Evolutionary conservation across 768 basidiomycete species (phyloP).

Genomic region (Mycena galopus): DNA sequence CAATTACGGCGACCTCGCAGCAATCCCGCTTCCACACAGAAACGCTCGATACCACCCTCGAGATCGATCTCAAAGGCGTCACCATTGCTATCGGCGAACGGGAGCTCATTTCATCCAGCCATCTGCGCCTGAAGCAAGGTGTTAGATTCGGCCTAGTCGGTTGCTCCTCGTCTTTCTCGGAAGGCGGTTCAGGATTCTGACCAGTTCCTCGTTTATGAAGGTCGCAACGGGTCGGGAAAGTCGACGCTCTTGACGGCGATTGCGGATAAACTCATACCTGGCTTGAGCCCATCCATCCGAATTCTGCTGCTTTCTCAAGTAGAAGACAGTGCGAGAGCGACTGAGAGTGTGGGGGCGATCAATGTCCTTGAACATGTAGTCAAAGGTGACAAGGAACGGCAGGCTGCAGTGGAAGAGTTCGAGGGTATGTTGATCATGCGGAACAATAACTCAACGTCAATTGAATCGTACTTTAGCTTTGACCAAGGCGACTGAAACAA

Average conservation of each 20-base stretch:
- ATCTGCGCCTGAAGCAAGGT: constrained; percentile 56
- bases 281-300: constrained; percentile 55
- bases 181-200: neutral
- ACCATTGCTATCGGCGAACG: constrained; percentile 55
- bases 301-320: constrained; percentile 61
- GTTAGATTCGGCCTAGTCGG: constrained; percentile 55
- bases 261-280: constrained; percentile 60
- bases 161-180: neutral
- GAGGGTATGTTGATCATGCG: constrained; percentile 39
- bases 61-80: constrained; percentile 59
- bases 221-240: constrained; percentile 37
- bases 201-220: neutral
- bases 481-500: constrained; percentile 45
- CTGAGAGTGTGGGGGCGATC: constrained; percentile 38
- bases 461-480: constrained; percentile 38
- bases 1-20: constrained; percentile 47
- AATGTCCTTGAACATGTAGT: constrained; percentile 58
- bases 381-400: constrained; percentile 55
- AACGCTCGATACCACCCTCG: constrained; percentile 45
- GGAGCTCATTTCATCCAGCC: constrained; percentile 55
- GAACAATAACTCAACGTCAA: neutral
- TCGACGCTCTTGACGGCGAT: constrained; percentile 54
- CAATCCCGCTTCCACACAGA: constrained; percentile 53
- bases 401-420: constrained; percentile 46
- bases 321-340: constrained; percentile 37